phyloP scores from a whole-genome alignment of 495 filamentous ascomycete genomes.

The Aspergillus coremiiformis region DNA sequence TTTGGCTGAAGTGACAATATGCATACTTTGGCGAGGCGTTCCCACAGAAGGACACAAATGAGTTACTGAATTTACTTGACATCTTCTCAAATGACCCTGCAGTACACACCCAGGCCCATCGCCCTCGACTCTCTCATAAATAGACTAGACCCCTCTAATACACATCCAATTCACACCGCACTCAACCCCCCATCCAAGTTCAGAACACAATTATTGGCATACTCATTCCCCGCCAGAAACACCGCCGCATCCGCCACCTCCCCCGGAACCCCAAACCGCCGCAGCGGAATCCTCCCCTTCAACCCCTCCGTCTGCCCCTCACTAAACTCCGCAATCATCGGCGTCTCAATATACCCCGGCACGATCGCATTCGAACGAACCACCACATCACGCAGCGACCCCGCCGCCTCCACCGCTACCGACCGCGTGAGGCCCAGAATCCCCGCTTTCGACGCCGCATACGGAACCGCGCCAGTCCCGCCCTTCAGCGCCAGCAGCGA shows the following conservation, averaged over 20 bases:
- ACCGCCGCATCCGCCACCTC: slow-evolving; percentile 77
- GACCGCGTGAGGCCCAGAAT: slow-evolving; percentile 68
- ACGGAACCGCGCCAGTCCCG: slow-evolving; percentile 58
- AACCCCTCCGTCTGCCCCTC: slow-evolving; percentile 25
- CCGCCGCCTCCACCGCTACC: slow-evolving; percentile 53
- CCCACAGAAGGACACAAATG: neutral
- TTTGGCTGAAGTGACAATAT: neutral
- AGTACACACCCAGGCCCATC: no score
- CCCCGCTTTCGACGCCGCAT: slow-evolving; percentile 76
- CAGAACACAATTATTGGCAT: slow-evolving; percentile 77
- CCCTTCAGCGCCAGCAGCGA: slow-evolving; percentile 61
- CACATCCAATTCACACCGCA: slow-evolving; percentile 42
- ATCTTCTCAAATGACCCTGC: neutral
- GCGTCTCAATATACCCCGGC: slow-evolving; percentile 76
- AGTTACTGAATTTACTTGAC: neutral
- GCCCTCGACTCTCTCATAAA: no score
- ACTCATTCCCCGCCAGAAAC: slow-evolving; percentile 70
- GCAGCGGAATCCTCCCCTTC: slow-evolving; percentile 51
- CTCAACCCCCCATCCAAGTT: slow-evolving; percentile 83
- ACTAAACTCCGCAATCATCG: slow-evolving; percentile 57
- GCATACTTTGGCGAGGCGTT: neutral
- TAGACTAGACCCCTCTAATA: neutral
- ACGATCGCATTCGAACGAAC: slow-evolving; percentile 73
- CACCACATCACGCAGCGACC: slow-evolving; percentile 29
- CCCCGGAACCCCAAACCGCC: slow-evolving; percentile 56